Evolutionary conservation across 768 basidiomycete genomes (phyloP).

Genomic region (Kwoniella sp.): DNA sequence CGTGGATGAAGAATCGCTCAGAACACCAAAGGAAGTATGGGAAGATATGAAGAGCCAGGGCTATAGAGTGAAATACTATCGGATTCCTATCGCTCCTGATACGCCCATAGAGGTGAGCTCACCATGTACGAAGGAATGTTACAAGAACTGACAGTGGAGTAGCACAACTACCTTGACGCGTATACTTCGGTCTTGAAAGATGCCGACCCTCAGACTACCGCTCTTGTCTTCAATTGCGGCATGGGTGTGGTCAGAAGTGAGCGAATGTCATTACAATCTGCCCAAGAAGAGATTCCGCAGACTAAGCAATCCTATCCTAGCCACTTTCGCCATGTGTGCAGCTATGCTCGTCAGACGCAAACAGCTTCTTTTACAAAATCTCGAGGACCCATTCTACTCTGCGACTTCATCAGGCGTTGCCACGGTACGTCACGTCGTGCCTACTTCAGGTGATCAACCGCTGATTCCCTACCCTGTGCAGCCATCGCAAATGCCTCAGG

Average conservation of each 20-base stretch:
- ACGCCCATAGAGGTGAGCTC: conserved; percentile 76
- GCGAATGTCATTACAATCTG: conserved; percentile 12
- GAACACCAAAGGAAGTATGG: conserved; percentile 85
- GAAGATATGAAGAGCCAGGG: conserved; percentile 73
- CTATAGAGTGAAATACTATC: conserved; percentile 92
- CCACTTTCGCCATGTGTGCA: conserved; percentile 96
- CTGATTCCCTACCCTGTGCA: conserved; percentile 1
- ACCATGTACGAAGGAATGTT: not conserved
- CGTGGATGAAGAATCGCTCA: conserved; percentile 78
- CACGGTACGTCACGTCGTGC: conserved; percentile 43
- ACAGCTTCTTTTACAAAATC: conserved; percentile 66
- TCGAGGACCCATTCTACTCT: conserved; percentile 74
- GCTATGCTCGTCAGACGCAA: conserved; percentile 82
- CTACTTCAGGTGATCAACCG: not conserved
- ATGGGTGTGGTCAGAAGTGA: conserved; percentile 82
- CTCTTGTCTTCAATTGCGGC: conserved; percentile 91
- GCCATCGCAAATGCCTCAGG: conserved; percentile 44
- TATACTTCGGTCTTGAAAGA: conserved; percentile 79
- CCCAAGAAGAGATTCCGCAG: not conserved
- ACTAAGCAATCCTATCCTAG: conserved; percentile 49
- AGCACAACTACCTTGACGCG: conserved; percentile 95
- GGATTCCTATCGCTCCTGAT: conserved; percentile 95
- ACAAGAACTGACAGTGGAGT: conserved; percentile 10
- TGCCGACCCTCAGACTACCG: conserved; percentile 76
- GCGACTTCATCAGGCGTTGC: conserved; percentile 46